Evolutionary conservation across 305 asterid genomes (phyloP).

Genomic region (Fraxinus albicans): DNA sequence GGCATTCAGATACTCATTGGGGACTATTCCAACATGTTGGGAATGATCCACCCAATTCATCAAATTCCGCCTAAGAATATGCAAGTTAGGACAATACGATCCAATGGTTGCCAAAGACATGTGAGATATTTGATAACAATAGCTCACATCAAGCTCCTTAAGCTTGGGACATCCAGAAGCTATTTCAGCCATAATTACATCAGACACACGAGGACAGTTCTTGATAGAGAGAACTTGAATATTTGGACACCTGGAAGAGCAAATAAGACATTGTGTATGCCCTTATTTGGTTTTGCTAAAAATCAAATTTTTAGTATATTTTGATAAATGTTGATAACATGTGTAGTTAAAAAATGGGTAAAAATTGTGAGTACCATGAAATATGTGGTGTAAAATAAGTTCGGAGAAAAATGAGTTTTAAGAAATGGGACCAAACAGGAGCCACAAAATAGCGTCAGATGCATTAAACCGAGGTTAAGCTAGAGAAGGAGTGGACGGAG

Average conservation of each 20-base stretch:
- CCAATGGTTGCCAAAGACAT: slow-evolving; percentile 59
- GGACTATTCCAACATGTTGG: slow-evolving; percentile 55
- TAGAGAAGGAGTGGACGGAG: too few species aligned
- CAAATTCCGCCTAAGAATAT: slow-evolving; percentile 51
- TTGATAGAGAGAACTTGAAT: slow-evolving; percentile 72
- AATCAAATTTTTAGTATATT: too few species aligned
- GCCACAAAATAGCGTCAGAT: too few species aligned
- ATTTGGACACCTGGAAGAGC: slow-evolving; percentile 59
- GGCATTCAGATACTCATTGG: slow-evolving; percentile 60
- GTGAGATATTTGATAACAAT: slow-evolving; percentile 74
- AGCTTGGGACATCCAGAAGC: slow-evolving; percentile 67
- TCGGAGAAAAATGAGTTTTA: too few species aligned
- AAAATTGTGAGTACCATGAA: too few species aligned
- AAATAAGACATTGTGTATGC: not conserved
- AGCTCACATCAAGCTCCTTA: slow-evolving; percentile 76
- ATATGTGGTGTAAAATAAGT: too few species aligned
- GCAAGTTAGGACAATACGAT: slow-evolving; percentile 45
- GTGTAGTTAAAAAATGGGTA: too few species aligned
- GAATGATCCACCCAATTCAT: slow-evolving; percentile 78
- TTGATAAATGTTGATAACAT: too few species aligned
- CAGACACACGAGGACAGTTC: slow-evolving; percentile 67
- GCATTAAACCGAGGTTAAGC: too few species aligned
- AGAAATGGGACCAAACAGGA: too few species aligned
- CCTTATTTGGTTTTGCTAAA: not conserved
- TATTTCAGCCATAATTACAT: slow-evolving; percentile 49